Conservation (phyloP, 306 rosid genomes). For the Rosa persica region DNA sequence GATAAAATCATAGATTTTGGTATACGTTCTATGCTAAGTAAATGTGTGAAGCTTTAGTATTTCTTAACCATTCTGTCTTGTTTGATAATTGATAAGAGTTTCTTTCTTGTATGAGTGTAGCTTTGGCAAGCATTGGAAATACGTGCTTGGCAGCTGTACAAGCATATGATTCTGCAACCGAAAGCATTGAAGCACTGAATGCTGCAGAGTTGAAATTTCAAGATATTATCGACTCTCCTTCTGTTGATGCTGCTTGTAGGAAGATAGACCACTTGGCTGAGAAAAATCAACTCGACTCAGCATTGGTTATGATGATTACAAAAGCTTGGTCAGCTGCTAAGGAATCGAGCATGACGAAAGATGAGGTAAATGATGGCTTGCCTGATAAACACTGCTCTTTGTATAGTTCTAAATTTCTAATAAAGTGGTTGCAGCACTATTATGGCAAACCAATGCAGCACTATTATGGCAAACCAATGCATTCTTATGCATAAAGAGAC, state of each 20-base stretch:
- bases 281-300: conserved; percentile 80
- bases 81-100: conserved; percentile 7
- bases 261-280: conserved; percentile 91
- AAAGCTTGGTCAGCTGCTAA: conserved; percentile 98
- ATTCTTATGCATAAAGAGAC: background rate
- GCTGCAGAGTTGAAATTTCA: conserved; percentile 89
- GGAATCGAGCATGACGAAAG: conserved; percentile 78
- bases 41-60: background rate
- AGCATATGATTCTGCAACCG: conserved; percentile 74
- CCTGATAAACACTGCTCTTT: background rate
- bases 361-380: conserved; percentile 58
- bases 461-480: background rate
- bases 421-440: background rate
- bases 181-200: conserved; percentile 74
- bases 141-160: conserved; percentile 83
- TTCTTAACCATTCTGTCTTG: background rate
- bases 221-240: conserved; percentile 84
- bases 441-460: background rate
- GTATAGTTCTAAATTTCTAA: background rate
- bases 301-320: conserved; percentile 90
- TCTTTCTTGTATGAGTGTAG: conserved; percentile 30
- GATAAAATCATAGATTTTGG: background rate
- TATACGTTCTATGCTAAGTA: background rate
- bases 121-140: conserved; percentile 68
- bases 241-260: conserved; percentile 84